These are phyloP conservation scores for Diospyros lotus DNA, from an alignment of 148 eudicot genomes.

Conservation along the genomic window DNA sequence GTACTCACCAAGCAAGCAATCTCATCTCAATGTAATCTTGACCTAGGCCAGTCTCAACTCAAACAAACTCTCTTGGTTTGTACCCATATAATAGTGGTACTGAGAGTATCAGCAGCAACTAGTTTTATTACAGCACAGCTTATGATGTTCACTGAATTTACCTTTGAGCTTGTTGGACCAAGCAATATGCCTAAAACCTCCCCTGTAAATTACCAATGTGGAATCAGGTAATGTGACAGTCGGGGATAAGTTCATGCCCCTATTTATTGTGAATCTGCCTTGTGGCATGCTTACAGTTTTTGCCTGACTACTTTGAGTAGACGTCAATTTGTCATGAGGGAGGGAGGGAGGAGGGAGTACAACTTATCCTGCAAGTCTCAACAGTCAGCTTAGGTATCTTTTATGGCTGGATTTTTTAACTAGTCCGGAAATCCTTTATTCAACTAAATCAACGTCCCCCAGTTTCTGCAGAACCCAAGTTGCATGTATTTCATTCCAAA, in stretches of 20 bases:
- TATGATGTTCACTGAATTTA: too few species aligned
- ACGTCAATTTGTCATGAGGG: not conserved
- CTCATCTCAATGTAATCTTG: too few species aligned
- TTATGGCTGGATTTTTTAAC: not conserved
- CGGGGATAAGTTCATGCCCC: not conserved
- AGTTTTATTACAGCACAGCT: too few species aligned
- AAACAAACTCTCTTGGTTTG: too few species aligned
- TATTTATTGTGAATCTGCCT: not conserved
- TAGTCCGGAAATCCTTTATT: constrained; percentile 2
- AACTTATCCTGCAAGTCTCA: not conserved
- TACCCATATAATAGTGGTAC: too few species aligned
- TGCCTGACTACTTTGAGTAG: not conserved
- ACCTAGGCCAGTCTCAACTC: too few species aligned
- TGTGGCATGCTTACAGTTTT: constrained; percentile 1
- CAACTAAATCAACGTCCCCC: not conserved
- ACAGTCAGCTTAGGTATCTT: not conserved
- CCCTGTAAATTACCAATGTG: too few species aligned
- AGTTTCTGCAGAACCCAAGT: not conserved
- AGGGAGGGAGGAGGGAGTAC: not conserved
- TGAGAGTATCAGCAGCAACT: too few species aligned
- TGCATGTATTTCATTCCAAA: not conserved
- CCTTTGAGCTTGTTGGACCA: too few species aligned
- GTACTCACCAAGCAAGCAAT: too few species aligned
- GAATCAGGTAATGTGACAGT: too few species aligned
- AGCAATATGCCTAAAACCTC: too few species aligned